These are phyloP conservation scores for Trebouxia gelatinosa DNA, from an alignment of 163 green algal genomes.

Conservation along the genomic window DNA sequence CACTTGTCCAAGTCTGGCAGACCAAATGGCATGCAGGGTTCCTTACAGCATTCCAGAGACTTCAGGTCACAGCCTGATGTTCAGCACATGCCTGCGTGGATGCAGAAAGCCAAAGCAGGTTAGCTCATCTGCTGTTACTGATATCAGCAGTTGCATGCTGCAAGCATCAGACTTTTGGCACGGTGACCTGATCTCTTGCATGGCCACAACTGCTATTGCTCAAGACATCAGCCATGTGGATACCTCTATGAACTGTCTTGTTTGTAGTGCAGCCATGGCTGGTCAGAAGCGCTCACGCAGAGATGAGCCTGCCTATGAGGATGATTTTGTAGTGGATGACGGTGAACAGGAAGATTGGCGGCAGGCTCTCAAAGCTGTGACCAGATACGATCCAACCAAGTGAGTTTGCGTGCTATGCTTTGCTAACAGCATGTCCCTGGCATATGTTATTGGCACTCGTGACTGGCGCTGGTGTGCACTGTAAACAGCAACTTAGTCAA, in stretches of 20 bases:
- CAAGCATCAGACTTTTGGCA: background rate
- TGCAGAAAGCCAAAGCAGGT: constrained; percentile 22
- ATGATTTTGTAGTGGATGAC: constrained; percentile 40
- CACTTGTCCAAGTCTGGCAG: too few species aligned
- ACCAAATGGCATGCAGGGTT: too few species aligned
- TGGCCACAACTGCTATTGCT: background rate
- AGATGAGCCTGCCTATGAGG: constrained; percentile 21
- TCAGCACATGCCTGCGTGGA: constrained; percentile 13
- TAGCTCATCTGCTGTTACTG: background rate
- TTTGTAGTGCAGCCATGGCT: constrained; percentile 1
- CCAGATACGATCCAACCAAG: constrained; percentile 41
- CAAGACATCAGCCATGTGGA: background rate
- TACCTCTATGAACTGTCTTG: background rate
- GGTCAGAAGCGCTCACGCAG: constrained; percentile 1
- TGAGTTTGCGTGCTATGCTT: too few species aligned
- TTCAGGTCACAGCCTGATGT: too few species aligned
- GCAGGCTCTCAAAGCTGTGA: constrained; percentile 30
- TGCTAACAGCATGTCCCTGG: too few species aligned
- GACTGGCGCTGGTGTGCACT: too few species aligned
- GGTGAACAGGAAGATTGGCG: constrained; percentile 36
- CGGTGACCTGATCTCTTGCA: background rate
- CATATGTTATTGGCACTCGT: too few species aligned
- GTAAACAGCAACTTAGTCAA: too few species aligned
- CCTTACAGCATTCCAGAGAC: too few species aligned
- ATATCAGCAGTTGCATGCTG: background rate